Evolutionary conservation across 345 rosid species (phyloP), one percentile per base, ranked within the genome.

Genomic region (Draba incana): DNA sequence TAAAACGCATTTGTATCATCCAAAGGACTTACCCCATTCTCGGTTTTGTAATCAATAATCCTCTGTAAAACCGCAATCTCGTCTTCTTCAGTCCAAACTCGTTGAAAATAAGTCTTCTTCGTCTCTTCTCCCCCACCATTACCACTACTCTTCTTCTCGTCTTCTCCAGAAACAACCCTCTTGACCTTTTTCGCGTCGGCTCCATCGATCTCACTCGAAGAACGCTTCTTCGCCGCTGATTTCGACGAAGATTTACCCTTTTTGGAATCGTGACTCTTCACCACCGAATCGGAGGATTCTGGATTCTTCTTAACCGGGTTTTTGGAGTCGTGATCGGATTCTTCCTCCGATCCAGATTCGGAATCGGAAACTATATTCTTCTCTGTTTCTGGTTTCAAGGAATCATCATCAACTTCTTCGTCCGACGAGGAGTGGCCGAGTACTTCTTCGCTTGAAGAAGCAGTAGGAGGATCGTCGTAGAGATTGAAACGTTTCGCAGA

Each of bases 1-100:
- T 76, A 76, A 57, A 81, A 78, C 6, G 33, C 76, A 37, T 15
- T 69, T 3, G 55, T 59, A 8, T 85, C 81, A 4, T 67, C 72
- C 15, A 16, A 41, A 3, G 84, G 79, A 31, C 53, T 78, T 1
- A 51, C 8, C 3, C 79, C 84, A 13, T 66, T 69, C 7, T 81
- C 68, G 1, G 24, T 11, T 15, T 39, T 63, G 79, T 44, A 83
- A 57, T 77, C 79, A 16, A 59, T 28, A 8, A 81, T 8, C 0
- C 85, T 84, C 35, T 79, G 53, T 5, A 85, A 54, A 10, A 72
- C 45, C 0, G 59, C 75, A 33, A 81, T 59, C 66, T 79, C 89
- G 7, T 85, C 85, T 24, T 71, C 84, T 10, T 76, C 85, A 13
- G 71, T 76, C 85, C 83, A 85, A 5, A 83, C 9, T 5, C 86